A percentile compares a stretch with the other conserved stretches of the same genome.
These are phyloP conservation scores for Fusarium torulosum DNA, from an alignment of 2,329 filamentous ascomycete genomes.

Conservation along the genomic window DNA sequence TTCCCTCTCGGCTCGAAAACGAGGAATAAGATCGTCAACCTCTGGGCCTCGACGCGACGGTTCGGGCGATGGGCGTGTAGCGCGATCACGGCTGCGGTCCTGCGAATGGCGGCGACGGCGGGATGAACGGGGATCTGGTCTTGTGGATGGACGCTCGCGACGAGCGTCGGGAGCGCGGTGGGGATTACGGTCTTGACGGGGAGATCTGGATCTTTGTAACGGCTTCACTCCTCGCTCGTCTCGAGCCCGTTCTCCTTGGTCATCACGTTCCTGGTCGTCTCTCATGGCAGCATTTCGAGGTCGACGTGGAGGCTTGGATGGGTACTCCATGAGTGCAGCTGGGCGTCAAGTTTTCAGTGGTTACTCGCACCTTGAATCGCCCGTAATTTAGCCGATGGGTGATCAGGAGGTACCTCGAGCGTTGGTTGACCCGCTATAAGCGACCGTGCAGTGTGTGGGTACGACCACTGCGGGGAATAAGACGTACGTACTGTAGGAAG, in stretches of 20 bases:
- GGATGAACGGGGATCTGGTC: conserved; percentile 50
- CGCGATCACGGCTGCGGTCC: conserved; percentile 55
- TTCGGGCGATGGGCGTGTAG: conserved; percentile 45
- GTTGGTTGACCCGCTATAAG: conserved; percentile 37
- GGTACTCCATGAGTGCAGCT: conserved; percentile 49
- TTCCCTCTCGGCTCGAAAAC: conserved; percentile 48
- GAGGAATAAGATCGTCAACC: conserved; percentile 55
- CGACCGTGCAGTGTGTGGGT: conserved; percentile 29
- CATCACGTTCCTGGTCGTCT: conserved; percentile 55
- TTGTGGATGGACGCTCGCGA: conserved; percentile 52
- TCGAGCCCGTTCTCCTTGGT: conserved; percentile 55
- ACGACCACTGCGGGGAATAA: conserved; percentile 35
- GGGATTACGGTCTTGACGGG: conserved; percentile 47
- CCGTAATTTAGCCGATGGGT: conserved; percentile 56
- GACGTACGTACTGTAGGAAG: conserved; percentile 8
- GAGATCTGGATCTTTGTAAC: conserved; percentile 51
- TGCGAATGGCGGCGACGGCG: conserved; percentile 56
- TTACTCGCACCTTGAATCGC: conserved; percentile 45
- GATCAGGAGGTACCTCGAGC: conserved; percentile 40
- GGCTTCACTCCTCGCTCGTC: conserved; percentile 52
- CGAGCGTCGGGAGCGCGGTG: conserved; percentile 49
- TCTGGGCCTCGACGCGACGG: conserved; percentile 48
- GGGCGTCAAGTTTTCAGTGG: conserved; percentile 56
- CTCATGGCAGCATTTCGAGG: conserved; percentile 58
- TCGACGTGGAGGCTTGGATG: conserved; percentile 52